Evolutionary conservation across 805 yeast species (phyloP), one percentile per base, ranked within the genome.

Genomic region (Saturnispora ahearnii): DNA sequence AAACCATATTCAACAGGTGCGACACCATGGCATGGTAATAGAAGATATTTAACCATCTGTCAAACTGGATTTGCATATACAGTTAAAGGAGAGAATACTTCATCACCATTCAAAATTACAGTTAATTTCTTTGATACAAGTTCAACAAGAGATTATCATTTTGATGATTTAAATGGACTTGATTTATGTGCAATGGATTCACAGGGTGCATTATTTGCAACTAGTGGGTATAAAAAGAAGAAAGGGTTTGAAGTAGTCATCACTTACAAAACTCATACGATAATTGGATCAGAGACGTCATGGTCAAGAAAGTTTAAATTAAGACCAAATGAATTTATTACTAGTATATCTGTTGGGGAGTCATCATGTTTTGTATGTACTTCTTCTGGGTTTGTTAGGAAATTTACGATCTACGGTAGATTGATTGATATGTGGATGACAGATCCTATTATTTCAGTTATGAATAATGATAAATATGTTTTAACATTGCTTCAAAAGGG

Each of bases 121-220:
- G 87, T 90, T 2, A 78, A 87, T 12, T 91, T 93, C 60, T 88
- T 87, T 60, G 97, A 91, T 62, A 72, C 84, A 48, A 79, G 87
- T 0, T 60, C 74, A 11, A 84, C 82, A 60, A 78, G 81, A 51
- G 96, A 88, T 58, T 87, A 87, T 59, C 91, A 88, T 65, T 90
- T 91, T 67, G 82, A 81, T 44, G 98, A 91, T 65, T 64, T 77
- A 43, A 73, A 74, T 53, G 74, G 77, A 12, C 87, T 74, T 64
- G 96, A 88, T 62, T 65, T 87, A 47, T 91, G 95, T 28, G 78
- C 85, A 0, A 71, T 91, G 59, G 82, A 82, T 46, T 76, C 74
- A 15, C 73, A 72, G 1, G 96, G 93, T 2, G 65, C 84, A 2
- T 61, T 87, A 4, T 73, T 87, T 49, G 95, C 81, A 1, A 67